A percentile compares a stretch with the other conserved stretches of the same genome.
Evolutionary conservation across 805 yeast genomes (phyloP).

Genomic region (Metschnikowia chrysomelidarum): DNA sequence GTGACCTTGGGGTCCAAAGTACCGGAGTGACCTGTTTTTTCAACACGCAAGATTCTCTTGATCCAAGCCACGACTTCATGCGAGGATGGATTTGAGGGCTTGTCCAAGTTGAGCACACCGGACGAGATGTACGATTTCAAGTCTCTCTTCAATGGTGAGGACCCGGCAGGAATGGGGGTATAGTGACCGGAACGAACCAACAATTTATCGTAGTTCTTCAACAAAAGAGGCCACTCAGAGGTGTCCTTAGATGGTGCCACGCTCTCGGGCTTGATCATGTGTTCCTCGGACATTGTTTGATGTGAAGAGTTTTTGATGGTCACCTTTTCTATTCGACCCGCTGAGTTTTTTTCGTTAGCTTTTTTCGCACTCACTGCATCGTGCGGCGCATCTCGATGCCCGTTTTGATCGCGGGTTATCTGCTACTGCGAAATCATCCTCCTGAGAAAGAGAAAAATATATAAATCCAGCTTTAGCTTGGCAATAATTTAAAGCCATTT

Average conservation of each 20-base stretch:
- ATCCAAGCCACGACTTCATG: conserved; percentile 99
- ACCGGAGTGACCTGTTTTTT: conserved; percentile 99
- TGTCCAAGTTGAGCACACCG: conserved; percentile 96
- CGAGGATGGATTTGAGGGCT: conserved; percentile 97
- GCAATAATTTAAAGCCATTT: too few relatives aligned
- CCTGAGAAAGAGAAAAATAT: too few relatives aligned
- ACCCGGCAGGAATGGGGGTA: conserved; percentile 95
- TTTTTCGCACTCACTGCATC: conserved; percentile 20
- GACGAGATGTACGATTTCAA: conserved; percentile 84
- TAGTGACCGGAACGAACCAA: conserved; percentile 95
- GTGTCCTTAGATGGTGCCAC: conserved; percentile 79
- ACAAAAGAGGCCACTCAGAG: conserved; percentile 90
- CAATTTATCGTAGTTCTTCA: conserved; percentile 91
- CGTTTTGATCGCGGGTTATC: too few relatives aligned
- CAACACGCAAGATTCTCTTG: conserved; percentile 90
- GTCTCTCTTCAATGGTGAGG: conserved; percentile 93
- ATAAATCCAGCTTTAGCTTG: too few relatives aligned
- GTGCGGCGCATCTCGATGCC: conserved; percentile 28
- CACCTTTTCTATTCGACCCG: conserved; percentile 12
- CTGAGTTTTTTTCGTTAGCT: conserved; percentile 14
- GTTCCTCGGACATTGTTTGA: conserved; percentile 58
- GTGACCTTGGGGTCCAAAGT: conserved; percentile 98
- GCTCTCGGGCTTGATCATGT: conserved; percentile 84
- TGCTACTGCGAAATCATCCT: too few relatives aligned
- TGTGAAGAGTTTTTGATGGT: conserved; percentile 8